Conservation (phyloP, 179 eudicot genomes). For the Silene coronaria region DNA sequence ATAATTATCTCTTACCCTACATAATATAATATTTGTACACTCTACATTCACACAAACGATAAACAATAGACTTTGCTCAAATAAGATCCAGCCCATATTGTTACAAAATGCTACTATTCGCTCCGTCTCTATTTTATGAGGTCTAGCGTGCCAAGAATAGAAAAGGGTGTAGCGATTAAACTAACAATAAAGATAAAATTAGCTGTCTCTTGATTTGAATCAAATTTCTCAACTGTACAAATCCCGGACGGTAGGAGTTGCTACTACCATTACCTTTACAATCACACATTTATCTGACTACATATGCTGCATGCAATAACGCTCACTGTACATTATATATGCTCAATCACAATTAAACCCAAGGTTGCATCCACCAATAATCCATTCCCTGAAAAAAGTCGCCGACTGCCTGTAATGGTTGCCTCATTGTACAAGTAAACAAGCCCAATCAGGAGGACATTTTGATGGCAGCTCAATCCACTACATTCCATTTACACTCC, state of each 20-base stretch:
- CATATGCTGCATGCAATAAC: background rate
- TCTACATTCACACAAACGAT: too few relatives aligned
- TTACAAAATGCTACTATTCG: too few relatives aligned
- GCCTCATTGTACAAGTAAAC: background rate
- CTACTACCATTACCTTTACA: slow-evolving; percentile 1
- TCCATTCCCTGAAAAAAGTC: background rate
- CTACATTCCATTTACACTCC: background rate
- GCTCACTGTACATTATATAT: slow-evolving; percentile 2
- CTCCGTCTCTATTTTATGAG: too few relatives aligned
- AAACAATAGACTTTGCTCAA: too few relatives aligned
- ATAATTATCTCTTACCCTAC: too few relatives aligned
- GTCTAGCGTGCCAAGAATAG: too few relatives aligned
- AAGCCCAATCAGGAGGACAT: background rate
- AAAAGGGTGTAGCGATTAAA: background rate
- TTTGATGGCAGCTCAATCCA: background rate
- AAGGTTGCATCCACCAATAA: background rate
- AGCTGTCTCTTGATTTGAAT: background rate
- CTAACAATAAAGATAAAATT: background rate
- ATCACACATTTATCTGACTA: slow-evolving; percentile 6
- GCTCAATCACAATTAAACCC: background rate
- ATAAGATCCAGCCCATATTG: too few relatives aligned
- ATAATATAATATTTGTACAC: too few relatives aligned
- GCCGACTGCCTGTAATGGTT: background rate
- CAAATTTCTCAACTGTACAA: slow-evolving; percentile 24
- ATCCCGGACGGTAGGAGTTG: background rate